These are phyloP conservation scores for Chlorella variabilis DNA, from an alignment of 163 green algal genomes.

Conservation along the genomic window DNA sequence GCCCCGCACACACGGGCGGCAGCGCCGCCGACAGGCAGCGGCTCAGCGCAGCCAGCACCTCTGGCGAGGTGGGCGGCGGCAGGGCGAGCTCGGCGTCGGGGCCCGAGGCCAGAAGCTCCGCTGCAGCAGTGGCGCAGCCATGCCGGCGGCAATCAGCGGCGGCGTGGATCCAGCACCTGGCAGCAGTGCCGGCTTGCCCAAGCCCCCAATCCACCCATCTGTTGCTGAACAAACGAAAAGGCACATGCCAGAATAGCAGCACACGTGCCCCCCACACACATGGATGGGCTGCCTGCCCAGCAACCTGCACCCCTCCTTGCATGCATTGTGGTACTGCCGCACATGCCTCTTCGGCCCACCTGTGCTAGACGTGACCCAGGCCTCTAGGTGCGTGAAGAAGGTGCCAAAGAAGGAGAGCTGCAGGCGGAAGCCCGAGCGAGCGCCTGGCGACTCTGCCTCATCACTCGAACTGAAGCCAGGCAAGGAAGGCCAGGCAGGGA, in stretches of 20 bases:
- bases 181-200: no score
- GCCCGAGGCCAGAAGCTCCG: background rate
- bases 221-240: no score
- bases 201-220: no score
- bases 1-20: conserved; percentile 11
- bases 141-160: background rate
- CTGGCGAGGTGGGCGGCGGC: conserved; percentile 1
- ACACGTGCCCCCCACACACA: no score
- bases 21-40: conserved; percentile 29
- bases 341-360: no score
- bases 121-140: no score
- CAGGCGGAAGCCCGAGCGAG: conserved; percentile 8
- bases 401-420: conserved; percentile 45
- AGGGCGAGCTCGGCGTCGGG: background rate
- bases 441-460: background rate
- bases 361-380: conserved; percentile 36
- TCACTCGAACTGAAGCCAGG: background rate
- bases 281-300: no score
- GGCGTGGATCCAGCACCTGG: background rate
- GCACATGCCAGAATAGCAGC: no score
- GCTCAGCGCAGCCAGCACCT: conserved; percentile 23
- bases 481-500: background rate
- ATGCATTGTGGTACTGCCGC: no score
- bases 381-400: conserved; percentile 43
- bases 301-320: no score